These are phyloP conservation scores for Aspergillus ochraceus DNA, from an alignment of 2,329 filamentous ascomycete genomes.

Conservation along the genomic window DNA sequence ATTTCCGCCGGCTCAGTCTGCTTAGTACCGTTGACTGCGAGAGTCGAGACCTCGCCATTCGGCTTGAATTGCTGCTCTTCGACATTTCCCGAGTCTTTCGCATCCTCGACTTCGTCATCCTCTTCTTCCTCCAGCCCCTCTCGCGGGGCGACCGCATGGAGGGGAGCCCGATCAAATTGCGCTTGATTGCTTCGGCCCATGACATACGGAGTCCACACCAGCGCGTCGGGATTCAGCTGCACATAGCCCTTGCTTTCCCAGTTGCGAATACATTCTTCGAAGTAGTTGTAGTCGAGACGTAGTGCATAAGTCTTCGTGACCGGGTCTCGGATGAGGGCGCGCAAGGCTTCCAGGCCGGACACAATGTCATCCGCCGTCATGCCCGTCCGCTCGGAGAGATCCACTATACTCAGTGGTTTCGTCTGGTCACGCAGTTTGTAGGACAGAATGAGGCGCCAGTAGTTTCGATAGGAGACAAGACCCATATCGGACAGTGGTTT, in stretches of 20 bases:
- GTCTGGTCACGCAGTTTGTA: slow-evolving; percentile 72
- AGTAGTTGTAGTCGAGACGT: slow-evolving; percentile 81
- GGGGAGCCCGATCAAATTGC: slow-evolving; percentile 78
- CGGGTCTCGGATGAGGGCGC: slow-evolving; percentile 86
- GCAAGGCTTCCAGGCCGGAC: slow-evolving; percentile 84
- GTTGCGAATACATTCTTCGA: slow-evolving; percentile 80
- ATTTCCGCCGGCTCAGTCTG: slow-evolving; percentile 12
- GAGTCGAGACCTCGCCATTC: slow-evolving; percentile 12
- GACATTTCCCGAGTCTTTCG: slow-evolving; percentile 21
- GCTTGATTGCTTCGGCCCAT: slow-evolving; percentile 85
- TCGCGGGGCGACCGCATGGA: slow-evolving; percentile 84
- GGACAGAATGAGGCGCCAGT: slow-evolving; percentile 89
- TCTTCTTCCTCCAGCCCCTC: slow-evolving; percentile 56
- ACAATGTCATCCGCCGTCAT: slow-evolving; percentile 97
- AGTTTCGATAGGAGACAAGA: slow-evolving; percentile 93
- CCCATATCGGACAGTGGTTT: slow-evolving; percentile 98
- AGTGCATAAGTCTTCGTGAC: slow-evolving; percentile 86
- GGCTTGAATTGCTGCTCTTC: slow-evolving; percentile 15
- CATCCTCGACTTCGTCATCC: slow-evolving; percentile 35
- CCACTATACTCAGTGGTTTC: slow-evolving; percentile 54
- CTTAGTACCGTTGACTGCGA: slow-evolving; percentile 17
- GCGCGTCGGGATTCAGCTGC: slow-evolving; percentile 72
- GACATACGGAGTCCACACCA: slow-evolving; percentile 95
- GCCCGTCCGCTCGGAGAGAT: slow-evolving; percentile 77
- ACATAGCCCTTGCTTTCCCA: slow-evolving; percentile 90